phyloP scores from a whole-genome alignment of 257 asterid genomes.

The Solanum pinnatisectum region DNA sequence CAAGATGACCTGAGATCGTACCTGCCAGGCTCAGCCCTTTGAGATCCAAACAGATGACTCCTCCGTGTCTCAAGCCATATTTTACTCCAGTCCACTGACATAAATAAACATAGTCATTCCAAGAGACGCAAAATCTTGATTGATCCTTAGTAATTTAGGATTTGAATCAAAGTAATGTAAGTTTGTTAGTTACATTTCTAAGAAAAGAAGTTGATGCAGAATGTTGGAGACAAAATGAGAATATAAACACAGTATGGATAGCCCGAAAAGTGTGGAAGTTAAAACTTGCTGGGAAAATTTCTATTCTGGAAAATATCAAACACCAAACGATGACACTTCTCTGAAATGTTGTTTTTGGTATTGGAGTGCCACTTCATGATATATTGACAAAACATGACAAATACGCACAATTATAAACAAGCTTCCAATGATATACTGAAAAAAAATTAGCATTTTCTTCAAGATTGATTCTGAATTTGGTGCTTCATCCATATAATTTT shows the following conservation, averaged over 20 bases:
- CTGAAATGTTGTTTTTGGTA: neutral
- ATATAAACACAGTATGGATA: neutral
- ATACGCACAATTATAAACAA: neutral
- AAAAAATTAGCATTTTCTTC: neutral
- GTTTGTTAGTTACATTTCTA: slow-evolving; percentile 24
- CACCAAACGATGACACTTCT: neutral
- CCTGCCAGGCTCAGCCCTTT: too few species aligned
- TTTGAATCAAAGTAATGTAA: slow-evolving; percentile 38
- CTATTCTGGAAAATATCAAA: slow-evolving; percentile 9
- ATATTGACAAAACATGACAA: neutral
- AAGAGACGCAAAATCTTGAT: slow-evolving; percentile 14
- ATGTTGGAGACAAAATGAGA: slow-evolving; percentile 8
- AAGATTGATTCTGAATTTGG: too few species aligned
- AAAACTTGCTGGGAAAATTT: neutral
- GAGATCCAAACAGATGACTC: slow-evolving; percentile 2
- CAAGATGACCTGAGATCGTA: slow-evolving; percentile 19
- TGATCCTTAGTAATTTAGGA: slow-evolving; percentile 31
- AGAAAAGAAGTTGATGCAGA: too few species aligned
- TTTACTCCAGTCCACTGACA: slow-evolving; percentile 33
- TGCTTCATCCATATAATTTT: too few species aligned
- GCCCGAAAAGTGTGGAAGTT: neutral
- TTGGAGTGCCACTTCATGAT: neutral
- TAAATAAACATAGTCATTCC: slow-evolving; percentile 24
- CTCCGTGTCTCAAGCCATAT: slow-evolving; percentile 8
- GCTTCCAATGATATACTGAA: neutral